Conservation (phyloP, 1,284 basidiomycete genomes). For the Xerocomus cyaneibrunnescens region DNA sequence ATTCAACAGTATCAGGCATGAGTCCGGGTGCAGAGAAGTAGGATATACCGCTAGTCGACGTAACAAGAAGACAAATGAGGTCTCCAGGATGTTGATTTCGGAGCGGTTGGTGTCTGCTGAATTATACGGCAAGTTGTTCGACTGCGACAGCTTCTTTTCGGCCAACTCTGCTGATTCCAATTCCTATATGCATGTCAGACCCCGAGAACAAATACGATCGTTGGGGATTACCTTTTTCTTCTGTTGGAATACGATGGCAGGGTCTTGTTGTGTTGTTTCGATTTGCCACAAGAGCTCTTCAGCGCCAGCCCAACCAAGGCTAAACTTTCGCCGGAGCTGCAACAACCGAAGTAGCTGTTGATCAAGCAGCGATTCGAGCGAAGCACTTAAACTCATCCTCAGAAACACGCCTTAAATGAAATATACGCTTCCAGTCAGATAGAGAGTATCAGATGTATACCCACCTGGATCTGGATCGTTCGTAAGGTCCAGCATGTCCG, state of each 20-base stretch:
- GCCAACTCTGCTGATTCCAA: slow-evolving; percentile 45
- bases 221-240: slow-evolving; percentile 30
- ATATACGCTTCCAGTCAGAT: slow-evolving; percentile 23
- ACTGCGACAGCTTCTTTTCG: slow-evolving; percentile 42
- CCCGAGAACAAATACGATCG: not conserved
- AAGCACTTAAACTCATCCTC: slow-evolving; percentile 56
- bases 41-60: slow-evolving; percentile 53
- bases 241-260: slow-evolving; percentile 37
- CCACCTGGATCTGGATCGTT: slow-evolving; percentile 32
- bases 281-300: slow-evolving; percentile 50
- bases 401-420: slow-evolving; percentile 40
- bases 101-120: slow-evolving; percentile 40
- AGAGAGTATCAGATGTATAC: slow-evolving; percentile 27
- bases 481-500: slow-evolving; percentile 36
- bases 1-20: not conserved
- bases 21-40: not conserved
- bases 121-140: slow-evolving; percentile 51
- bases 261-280: slow-evolving; percentile 46
- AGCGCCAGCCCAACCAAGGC: slow-evolving; percentile 63
- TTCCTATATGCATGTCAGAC: slow-evolving; percentile 20
- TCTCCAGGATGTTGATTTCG: slow-evolving; percentile 53
- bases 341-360: slow-evolving; percentile 52
- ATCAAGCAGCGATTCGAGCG: slow-evolving; percentile 57
- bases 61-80: slow-evolving; percentile 58
- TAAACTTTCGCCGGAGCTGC: slow-evolving; percentile 48